phyloP scores from a whole-genome alignment of 2,329 filamentous ascomycete species.

The Gaeumannomyces tritici region DNA sequence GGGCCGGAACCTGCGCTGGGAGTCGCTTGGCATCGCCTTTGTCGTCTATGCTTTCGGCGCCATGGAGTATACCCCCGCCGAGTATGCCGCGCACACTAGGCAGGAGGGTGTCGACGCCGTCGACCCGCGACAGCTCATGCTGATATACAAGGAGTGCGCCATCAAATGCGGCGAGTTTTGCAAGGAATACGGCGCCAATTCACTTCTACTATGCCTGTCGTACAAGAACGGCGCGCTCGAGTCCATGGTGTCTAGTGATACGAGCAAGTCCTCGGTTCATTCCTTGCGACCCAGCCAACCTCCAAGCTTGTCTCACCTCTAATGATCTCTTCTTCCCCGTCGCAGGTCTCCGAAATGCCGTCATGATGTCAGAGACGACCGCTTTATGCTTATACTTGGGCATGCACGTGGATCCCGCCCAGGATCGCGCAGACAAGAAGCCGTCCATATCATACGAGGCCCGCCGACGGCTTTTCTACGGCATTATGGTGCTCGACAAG shows the following conservation, averaged over 20 bases:
- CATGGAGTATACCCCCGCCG: background rate
- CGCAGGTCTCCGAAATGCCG: background rate
- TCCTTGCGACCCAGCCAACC: no score
- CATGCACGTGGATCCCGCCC: slow-evolving; percentile 2
- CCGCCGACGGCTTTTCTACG: background rate
- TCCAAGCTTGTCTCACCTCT: no score
- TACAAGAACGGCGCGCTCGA: slow-evolving; percentile 1
- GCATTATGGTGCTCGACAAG: slow-evolving; percentile 31
- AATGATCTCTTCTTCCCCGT: no score
- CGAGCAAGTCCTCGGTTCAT: background rate
- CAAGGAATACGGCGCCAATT: background rate
- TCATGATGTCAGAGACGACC: background rate
- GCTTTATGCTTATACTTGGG: slow-evolving; percentile 2
- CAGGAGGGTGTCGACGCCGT: background rate
- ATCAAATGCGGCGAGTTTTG: slow-evolving; percentile 2
- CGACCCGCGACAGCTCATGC: background rate
- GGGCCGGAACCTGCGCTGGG: slow-evolving; percentile 2
- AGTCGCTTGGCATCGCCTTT: slow-evolving; percentile 2
- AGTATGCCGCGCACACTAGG: background rate
- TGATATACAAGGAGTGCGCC: slow-evolving; percentile 4
- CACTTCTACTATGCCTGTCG: background rate
- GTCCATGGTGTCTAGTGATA: slow-evolving; percentile 3
- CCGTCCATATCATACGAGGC: background rate
- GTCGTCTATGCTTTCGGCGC: background rate
- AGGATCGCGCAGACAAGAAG: background rate